Evolutionary conservation across 208 protist genomes (phyloP), one percentile per base, ranked within the genome.

Genomic region (Herpetomonas samuelpessoai): DNA sequence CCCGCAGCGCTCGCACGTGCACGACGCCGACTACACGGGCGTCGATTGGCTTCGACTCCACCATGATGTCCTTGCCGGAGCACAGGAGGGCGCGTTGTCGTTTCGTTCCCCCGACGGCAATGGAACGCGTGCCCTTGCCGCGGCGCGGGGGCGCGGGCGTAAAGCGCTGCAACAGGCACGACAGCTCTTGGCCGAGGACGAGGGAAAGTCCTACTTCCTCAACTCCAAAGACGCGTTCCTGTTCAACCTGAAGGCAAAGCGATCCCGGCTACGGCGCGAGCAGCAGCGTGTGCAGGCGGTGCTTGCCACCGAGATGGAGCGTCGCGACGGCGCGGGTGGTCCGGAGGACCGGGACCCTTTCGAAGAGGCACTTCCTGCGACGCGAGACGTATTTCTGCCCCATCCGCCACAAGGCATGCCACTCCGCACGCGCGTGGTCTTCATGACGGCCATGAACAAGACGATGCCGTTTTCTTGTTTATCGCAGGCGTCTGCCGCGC

Each of bases 401-500:
- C 6, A 41, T 18, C 35, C 35, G 35, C 35, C 35, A 6, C 6
- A 41, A 14, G 6, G 9, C 9, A 41, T 41, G 35, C 35, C 35
- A 14, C 35, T 41, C 9, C 35, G 46, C 21, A 51, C 46, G 19
- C 46, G 46, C 18, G 22, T 51, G 18, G 46, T n/a, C 12, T 19
- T 51, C 46, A n/a, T 51, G 12, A 21, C 21, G 18, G 46, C 46
- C 46, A n/a, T 51, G 46, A 51, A 51, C 24, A 6, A n/a, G 12
- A 51, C 46, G 7, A 12, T 19, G 19, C 21, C 46, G 12, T 51
- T 51, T n/a, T 51, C 46, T n/a, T 51, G 46, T n/a, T 12, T 51
- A 7, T 51, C 46, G 46, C 18, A 39, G 10, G 51, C 51, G 6
- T 56, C 51, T 35, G 51, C 51, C 10, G 28, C 24, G 21, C 51